phyloP scores from a whole-genome alignment of 768 basidiomycete species.

The Clitopilus passeckerianus region DNA sequence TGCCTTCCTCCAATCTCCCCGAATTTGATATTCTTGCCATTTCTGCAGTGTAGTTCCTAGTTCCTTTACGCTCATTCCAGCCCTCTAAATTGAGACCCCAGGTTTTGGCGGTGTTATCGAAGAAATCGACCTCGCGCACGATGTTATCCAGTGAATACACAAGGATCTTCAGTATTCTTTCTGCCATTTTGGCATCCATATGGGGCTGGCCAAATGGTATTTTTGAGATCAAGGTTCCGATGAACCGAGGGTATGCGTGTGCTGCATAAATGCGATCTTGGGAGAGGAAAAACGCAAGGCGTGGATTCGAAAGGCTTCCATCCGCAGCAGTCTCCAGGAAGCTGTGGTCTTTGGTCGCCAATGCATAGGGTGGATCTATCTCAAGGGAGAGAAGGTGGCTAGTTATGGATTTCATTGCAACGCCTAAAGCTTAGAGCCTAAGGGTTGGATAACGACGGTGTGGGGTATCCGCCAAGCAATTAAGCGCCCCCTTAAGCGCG shows the following conservation, averaged over 20 bases:
- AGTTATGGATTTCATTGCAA: neutral
- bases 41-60: slow-evolving; percentile 68
- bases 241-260: slow-evolving; percentile 70
- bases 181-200: slow-evolving; percentile 25
- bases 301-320: slow-evolving; percentile 38
- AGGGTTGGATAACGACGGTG: no score
- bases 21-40: slow-evolving; percentile 49
- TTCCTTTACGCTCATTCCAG: slow-evolving; percentile 54
- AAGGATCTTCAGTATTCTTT: slow-evolving; percentile 41
- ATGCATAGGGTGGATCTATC: slow-evolving; percentile 32
- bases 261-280: slow-evolving; percentile 75
- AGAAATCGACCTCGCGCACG: slow-evolving; percentile 54
- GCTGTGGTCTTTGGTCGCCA: slow-evolving; percentile 42
- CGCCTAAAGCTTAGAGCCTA: no score
- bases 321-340: slow-evolving; percentile 59
- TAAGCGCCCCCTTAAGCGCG: no score
- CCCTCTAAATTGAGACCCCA: slow-evolving; percentile 40
- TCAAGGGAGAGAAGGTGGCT: slow-evolving; percentile 30
- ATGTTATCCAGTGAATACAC: slow-evolving; percentile 53
- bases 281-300: slow-evolving; percentile 59
- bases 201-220: slow-evolving; percentile 44
- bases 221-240: slow-evolving; percentile 57
- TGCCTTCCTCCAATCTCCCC: slow-evolving; percentile 51
- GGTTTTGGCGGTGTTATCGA: slow-evolving; percentile 41
- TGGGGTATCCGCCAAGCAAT: no score